Evolutionary conservation across 2,329 filamentous ascomycete genomes (phyloP), one percentile per base, ranked within the genome.

Genomic region (Aureobasidium melanogenum): DNA sequence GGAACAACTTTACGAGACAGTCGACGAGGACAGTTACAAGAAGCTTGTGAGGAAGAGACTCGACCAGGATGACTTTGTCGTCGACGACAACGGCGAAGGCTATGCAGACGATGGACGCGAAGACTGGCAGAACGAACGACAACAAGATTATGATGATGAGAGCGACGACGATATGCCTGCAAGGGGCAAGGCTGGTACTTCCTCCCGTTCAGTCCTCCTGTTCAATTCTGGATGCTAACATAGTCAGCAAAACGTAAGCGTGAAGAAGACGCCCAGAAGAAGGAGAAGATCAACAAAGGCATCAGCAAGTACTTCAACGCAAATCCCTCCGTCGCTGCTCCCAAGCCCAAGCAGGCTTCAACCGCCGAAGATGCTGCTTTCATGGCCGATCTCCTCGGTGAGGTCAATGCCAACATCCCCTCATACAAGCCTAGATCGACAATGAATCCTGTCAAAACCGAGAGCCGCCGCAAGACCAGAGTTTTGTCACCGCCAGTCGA

Each of bases 21-120:
- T 99, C 51, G 92, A 97, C 71, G 94, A 99, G 69, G 93, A 94
- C 70, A 89, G 89, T 56, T 99, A 99, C 80, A 97, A 97, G 79
- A 95, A 95, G 73, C 88, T 97, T 66, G 91, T 99, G 15, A 85
- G 94, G 44, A 85, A 88, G 61, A 87, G 94, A 50, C 80, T 99
- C 56, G 89, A 97, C 71, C 82, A 96, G 69, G 94, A 99, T 69
- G 94, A 99, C 76, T 99, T 99, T 70, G 93, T 99, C 57, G 92
- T 99, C 63, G 94, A 97, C 78, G 94, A 99, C 77, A 96, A 97
- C 77, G 93, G 93, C 70, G 91, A 93, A 72, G 93, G 94, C 39
- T 99, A 99, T 70, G 93, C 91, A 66, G 93, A 97, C 72, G 94
- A 97, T 71, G 94, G 94, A 63, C 87, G 94, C 60, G 92, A 96